phyloP scores from a whole-genome alignment of 805 yeast species.

The Hanseniaspora jakobsenii region DNA sequence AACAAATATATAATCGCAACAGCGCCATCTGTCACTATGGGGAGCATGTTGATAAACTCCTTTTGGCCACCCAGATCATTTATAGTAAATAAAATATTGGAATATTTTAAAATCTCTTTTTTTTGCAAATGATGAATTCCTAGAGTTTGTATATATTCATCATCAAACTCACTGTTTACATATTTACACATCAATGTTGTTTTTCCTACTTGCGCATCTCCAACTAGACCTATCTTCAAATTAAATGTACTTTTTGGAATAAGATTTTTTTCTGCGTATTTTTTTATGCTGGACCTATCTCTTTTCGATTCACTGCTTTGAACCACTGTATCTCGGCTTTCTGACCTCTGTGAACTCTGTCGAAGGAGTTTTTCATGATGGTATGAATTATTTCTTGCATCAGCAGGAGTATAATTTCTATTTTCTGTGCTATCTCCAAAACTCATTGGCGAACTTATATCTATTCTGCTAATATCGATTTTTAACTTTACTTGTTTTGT shows the following conservation, averaged over 20 bases:
- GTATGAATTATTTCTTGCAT: no score
- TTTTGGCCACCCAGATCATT: constrained; percentile 97
- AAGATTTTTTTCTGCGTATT: constrained; percentile 2
- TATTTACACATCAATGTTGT: constrained; percentile 93
- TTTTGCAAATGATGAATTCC: constrained; percentile 95
- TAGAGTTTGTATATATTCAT: constrained; percentile 80
- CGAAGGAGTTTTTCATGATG: no score
- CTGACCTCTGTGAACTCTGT: no score
- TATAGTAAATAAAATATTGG: constrained; percentile 78
- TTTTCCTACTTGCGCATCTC: constrained; percentile 93
- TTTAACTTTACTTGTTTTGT: no score
- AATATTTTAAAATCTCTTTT: constrained; percentile 67
- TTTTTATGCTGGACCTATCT: no score
- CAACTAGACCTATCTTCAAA: constrained; percentile 79
- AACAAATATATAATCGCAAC: constrained; percentile 83
- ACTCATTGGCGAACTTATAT: no score
- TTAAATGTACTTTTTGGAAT: constrained; percentile 15
- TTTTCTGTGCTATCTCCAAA: no score
- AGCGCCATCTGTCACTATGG: constrained; percentile 82
- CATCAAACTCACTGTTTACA: constrained; percentile 89
- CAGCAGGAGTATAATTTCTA: no score
- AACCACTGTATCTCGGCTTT: no score
- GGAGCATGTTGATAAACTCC: constrained; percentile 90
- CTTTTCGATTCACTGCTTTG: no score
- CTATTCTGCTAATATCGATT: no score